Base-by-base conservation (phyloP, 208 protist genomes). In the Jaenimonas drosophilae region DNA sequence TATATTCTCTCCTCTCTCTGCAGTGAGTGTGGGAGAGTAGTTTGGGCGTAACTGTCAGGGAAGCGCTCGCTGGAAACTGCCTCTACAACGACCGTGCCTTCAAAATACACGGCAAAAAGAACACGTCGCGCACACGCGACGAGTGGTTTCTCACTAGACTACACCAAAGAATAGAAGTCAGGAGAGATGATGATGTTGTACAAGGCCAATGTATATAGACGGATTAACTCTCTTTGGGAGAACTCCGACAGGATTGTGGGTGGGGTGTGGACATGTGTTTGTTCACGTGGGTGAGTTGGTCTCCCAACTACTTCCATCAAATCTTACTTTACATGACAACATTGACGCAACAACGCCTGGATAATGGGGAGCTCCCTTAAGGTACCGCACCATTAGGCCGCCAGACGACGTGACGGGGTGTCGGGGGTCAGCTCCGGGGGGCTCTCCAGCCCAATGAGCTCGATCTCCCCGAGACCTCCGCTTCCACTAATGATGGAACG, bases 21-120 rank as follows among this genome's bases (percentile, higher is more conserved):
- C 17, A 36, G 42, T 21, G 42, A 36, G 42, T 48, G 16, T 48
- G 42, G 20, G 24, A 36, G 42, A 31, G 42, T 48, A 23, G 24
- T n/a, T 14, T 7, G 30, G 7, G 7, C 30, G 7, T n/a, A 34
- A 34, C 30, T n/a, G 9, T 34, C 9, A 7, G 9, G 30, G 9
- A 14, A 34, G 7, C 30, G 30, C 14, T 7, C 30, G 30, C 30
- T 34, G 14, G 9, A 14, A 34, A n/a, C 30, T 34, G 9, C 30
- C 30, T 34, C 30, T 7, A 34, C 9, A 34, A 7, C 30, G 30
- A 7, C 7, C 7, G 30, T 34, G 30, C 30, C 7, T 34, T 34
- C 9, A 34, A 14, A 34, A n/a, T 34, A 34, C 9, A 7, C 7
- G 14, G 14, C 9, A 14, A 34, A 14, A 34, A n/a, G 12, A 48